Conservation (phyloP, 768 basidiomycete genomes). For the Daedalea quercina region DNA sequence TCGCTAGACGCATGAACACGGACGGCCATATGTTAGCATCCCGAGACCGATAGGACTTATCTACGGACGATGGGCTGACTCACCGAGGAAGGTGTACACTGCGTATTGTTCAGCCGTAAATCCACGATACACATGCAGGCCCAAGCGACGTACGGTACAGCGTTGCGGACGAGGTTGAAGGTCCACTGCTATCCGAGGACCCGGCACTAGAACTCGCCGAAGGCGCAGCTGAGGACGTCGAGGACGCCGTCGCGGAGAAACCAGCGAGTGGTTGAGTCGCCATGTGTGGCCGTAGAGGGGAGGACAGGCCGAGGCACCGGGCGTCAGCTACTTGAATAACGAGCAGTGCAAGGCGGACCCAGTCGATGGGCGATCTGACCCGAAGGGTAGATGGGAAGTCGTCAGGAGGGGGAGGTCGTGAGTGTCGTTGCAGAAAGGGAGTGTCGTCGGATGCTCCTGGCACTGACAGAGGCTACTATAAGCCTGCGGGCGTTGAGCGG, state of each 20-base stretch:
- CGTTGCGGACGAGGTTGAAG: slow-evolving; percentile 12
- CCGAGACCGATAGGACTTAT: not conserved
- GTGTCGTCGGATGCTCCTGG: too few species aligned
- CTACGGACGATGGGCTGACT: not conserved
- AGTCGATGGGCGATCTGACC: too few species aligned
- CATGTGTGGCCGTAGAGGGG: not conserved
- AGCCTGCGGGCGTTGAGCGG: too few species aligned
- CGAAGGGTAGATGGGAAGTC: too few species aligned
- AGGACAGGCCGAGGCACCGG: not conserved
- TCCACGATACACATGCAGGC: slow-evolving; percentile 2
- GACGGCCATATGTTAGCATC: not conserved
- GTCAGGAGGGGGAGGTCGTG: too few species aligned
- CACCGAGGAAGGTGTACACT: slow-evolving; percentile 21
- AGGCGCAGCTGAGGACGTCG: not conserved
- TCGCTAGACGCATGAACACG: slow-evolving; percentile 34
- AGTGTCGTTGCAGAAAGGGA: too few species aligned
- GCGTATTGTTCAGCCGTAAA: slow-evolving; percentile 7
- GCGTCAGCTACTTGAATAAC: not conserved
- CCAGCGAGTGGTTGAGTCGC: not conserved
- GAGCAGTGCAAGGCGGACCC: too few species aligned
- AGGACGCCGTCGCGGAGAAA: not conserved
- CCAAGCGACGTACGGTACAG: slow-evolving; percentile 14
- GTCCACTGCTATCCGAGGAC: not conserved
- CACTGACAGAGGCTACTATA: too few species aligned
- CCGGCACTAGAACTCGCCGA: not conserved